phyloP scores from a whole-genome alignment of 345 rosid genomes.

The Trapa incisa region DNA sequence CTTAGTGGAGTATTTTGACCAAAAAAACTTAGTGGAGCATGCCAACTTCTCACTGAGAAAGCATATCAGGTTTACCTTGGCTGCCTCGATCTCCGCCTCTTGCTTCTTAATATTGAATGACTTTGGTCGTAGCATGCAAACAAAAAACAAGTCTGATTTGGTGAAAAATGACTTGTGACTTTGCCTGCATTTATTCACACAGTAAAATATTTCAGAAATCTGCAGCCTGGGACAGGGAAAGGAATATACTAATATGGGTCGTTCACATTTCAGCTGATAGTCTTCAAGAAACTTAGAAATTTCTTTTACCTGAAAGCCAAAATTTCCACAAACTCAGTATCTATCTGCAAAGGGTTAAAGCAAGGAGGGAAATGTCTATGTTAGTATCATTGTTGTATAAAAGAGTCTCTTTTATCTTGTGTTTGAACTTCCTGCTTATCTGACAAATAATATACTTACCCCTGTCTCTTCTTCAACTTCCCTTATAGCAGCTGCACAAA shows the following conservation, averaged over 20 bases:
- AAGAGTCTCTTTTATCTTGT: neutral
- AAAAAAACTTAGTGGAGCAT: too few relatives aligned
- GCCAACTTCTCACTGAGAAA: too few relatives aligned
- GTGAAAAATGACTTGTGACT: constrained; percentile 25
- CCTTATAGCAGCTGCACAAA: constrained; percentile 41
- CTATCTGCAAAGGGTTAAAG: constrained; percentile 19
- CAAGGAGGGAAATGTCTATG: neutral
- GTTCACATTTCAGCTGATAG: neutral
- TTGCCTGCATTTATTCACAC: constrained; percentile 17
- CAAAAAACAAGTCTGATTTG: constrained; percentile 29
- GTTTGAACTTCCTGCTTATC: neutral
- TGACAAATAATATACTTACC: constrained; percentile 26
- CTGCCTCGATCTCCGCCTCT: constrained; percentile 24
- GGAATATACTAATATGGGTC: neutral
- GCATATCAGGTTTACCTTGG: constrained; percentile 16
- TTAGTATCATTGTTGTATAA: neutral
- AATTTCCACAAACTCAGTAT: constrained; percentile 24
- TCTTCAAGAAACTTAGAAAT: neutral
- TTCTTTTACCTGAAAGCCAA: constrained; percentile 31
- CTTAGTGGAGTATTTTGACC: too few relatives aligned
- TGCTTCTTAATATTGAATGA: constrained; percentile 21
- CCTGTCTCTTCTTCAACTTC: constrained; percentile 87
- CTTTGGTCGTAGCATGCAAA: constrained; percentile 26
- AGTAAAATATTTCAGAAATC: neutral
- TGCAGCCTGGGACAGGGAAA: neutral